A percentile compares a stretch with the other conserved stretches of the same genome.
These are phyloP conservation scores for Macrophomina tecta DNA, from an alignment of 2,329 filamentous ascomycete species.

Conservation along the genomic window DNA sequence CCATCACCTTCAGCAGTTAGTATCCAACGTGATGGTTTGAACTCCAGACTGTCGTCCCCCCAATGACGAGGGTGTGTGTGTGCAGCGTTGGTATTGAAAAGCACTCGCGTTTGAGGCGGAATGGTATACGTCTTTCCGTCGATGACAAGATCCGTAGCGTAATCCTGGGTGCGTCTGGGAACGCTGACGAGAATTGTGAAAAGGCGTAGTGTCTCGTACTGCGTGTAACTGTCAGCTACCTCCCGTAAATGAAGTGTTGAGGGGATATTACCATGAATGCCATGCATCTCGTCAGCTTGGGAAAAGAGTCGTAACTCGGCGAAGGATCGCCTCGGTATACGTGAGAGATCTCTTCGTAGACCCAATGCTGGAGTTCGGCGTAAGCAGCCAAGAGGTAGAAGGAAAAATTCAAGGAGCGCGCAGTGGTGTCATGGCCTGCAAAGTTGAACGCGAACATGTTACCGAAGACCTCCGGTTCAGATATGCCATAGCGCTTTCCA, in stretches of 20 bases:
- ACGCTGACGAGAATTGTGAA: constrained; percentile 44
- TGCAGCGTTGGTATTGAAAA: constrained; percentile 34
- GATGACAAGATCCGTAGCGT: constrained; percentile 1
- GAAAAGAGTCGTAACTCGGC: constrained; percentile 45
- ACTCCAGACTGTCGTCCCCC: constrained; percentile 36
- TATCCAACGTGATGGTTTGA: constrained; percentile 45
- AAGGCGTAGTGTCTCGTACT: constrained; percentile 53
- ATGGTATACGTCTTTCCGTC: neutral
- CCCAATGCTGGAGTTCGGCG: constrained; percentile 54
- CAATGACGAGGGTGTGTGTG: constrained; percentile 35
- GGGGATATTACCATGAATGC: constrained; percentile 36
- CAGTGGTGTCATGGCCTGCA: constrained; percentile 60
- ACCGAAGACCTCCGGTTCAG: too few relatives aligned
- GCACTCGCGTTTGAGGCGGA: constrained; percentile 22
- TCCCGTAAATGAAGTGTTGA: too few relatives aligned
- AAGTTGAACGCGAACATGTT: constrained; percentile 46
- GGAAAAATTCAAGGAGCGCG: constrained; percentile 52
- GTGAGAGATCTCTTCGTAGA: constrained; percentile 48
- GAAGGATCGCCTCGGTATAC: constrained; percentile 29
- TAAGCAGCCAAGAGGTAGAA: constrained; percentile 53
- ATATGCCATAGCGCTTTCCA: neutral
- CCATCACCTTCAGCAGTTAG: neutral
- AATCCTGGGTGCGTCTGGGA: constrained; percentile 37
- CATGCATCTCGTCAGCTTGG: constrained; percentile 50
- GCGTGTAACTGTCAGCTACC: too few relatives aligned